A percentile compares a stretch with the other conserved stretches of the same genome.
phyloP scores from a whole-genome alignment of 2,329 filamentous ascomycete genomes.

The Alternaria sp. region DNA sequence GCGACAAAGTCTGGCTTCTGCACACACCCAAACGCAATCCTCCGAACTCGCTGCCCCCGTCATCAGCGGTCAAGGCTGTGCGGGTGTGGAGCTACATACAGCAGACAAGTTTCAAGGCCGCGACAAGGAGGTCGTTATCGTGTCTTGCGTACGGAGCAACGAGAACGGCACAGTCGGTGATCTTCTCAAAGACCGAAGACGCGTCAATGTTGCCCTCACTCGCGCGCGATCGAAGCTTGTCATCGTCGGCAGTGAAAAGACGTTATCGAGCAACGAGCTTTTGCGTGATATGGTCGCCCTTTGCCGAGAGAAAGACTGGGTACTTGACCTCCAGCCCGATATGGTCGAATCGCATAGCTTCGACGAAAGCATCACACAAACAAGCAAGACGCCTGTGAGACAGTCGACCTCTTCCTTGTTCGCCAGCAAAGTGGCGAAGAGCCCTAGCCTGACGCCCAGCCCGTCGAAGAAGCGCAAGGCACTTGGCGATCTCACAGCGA shows the following conservation, averaged over 20 bases:
- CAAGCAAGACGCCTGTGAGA: slow-evolving; percentile 18
- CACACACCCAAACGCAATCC: slow-evolving; percentile 51
- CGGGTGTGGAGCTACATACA: slow-evolving; percentile 88
- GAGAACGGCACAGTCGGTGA: slow-evolving; percentile 84
- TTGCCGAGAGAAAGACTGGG: slow-evolving; percentile 80
- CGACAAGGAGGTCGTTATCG: slow-evolving; percentile 90
- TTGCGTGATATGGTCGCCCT: slow-evolving; percentile 76
- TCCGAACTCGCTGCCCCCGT: slow-evolving; percentile 49
- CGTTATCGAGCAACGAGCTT: slow-evolving; percentile 74
- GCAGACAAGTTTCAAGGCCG: slow-evolving; percentile 96
- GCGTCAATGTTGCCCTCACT: slow-evolving; percentile 96
- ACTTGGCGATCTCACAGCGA: slow-evolving; percentile 30
- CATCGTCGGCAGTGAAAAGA: slow-evolving; percentile 81
- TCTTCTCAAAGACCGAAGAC: slow-evolving; percentile 84
- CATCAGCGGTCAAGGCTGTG: slow-evolving; percentile 15
- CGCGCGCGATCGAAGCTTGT: slow-evolving; percentile 90
- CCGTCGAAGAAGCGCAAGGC: slow-evolving; percentile 43
- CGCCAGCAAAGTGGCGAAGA: background rate
- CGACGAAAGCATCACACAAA: slow-evolving; percentile 59
- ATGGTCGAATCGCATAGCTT: slow-evolving; percentile 74
- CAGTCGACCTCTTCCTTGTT: background rate
- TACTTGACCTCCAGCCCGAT: slow-evolving; percentile 71
- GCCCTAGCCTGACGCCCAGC: slow-evolving; percentile 24
- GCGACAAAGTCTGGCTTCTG: slow-evolving; percentile 70
- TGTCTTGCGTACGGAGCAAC: slow-evolving; percentile 88